phyloP scores from a whole-genome alignment of 257 asterid genomes.

The Solanum paucissectum region DNA sequence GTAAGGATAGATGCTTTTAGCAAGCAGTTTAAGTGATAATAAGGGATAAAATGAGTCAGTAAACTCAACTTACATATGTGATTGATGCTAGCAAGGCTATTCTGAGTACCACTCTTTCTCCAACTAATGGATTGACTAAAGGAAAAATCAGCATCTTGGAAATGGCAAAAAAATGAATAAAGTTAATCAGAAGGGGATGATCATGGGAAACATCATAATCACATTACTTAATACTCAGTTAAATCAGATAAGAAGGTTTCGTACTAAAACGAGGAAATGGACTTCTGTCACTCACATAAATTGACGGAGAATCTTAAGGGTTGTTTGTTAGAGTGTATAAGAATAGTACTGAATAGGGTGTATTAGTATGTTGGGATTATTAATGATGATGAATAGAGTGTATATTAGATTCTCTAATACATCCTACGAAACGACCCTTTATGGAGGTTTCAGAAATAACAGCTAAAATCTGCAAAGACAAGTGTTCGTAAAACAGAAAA shows the following conservation, averaged over 20 bases:
- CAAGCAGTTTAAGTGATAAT: not conserved
- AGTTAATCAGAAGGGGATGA: not conserved
- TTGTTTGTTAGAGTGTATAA: not conserved
- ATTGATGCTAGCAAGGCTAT: slow-evolving; percentile 57
- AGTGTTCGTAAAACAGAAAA: not conserved
- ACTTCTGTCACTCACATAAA: not conserved
- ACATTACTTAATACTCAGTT: not conserved
- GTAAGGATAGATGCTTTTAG: not conserved
- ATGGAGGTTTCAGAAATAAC: not conserved
- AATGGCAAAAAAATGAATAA: not conserved
- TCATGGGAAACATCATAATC: not conserved
- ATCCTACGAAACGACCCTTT: not conserved
- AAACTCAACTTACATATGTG: slow-evolving; percentile 54
- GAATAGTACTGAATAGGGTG: not conserved
- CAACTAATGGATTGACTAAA: slow-evolving; percentile 54
- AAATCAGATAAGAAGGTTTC: not conserved
- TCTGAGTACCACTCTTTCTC: slow-evolving; percentile 72
- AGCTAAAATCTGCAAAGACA: not conserved
- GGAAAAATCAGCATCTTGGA: slow-evolving; percentile 82
- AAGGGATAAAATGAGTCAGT: not conserved
- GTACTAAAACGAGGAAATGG: not conserved
- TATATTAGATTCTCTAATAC: not conserved
- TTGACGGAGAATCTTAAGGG: not conserved
- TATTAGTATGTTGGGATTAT: too few species aligned
- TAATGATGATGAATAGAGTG: not conserved